Evolutionary conservation across 805 yeast genomes (phyloP), one percentile per base, ranked within the genome.

Genomic region (Yarrowia sp.): DNA sequence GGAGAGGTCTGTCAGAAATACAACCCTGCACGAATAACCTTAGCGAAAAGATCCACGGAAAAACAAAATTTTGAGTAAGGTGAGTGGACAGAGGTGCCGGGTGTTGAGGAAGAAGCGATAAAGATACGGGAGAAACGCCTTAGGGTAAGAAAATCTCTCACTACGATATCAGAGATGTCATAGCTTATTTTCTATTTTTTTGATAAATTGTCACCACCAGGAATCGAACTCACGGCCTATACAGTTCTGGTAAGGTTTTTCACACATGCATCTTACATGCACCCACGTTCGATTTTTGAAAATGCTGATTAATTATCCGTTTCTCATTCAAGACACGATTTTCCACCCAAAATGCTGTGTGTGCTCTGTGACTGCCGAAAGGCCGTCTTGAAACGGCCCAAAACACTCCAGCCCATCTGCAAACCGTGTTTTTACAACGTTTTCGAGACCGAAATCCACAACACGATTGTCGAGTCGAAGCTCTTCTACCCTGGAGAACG

Each of bases 391-490:
- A 90, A 88, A 74, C 84, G 99, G 71, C 99, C 99, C 10, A 94
- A 96, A 76, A 95, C 93, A 72, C 83, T 91, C 52, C 94, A 90
- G 78, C 92, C 90, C 75, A 82, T 95, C 15, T 95, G 99, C 79
- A 93, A 92, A 75, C 87, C 85, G 70, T 95, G 99, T 78, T 95
- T 95, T 77, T 94, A 83, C 76, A 83, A 86, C 70, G 96, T 92
- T 2, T 95, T 95, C 78, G 99, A 95, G 79, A 90, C 96, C 0
- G 99, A 95, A 77, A 90, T 95, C 71, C 99, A 95, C 80, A 85
- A 92, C 73, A 94, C 99, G 2, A 94, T 95, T 56, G 81, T 83
- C 14, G 81, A 85, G 43, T 88, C 89, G 67, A 81, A 86, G 0
- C 83, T 95, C 59, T 95, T 95, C 74, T 77, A 86, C 32, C 82